These are phyloP conservation scores for Mycena galopus DNA, from an alignment of 768 basidiomycete species.

Conservation along the genomic window DNA sequence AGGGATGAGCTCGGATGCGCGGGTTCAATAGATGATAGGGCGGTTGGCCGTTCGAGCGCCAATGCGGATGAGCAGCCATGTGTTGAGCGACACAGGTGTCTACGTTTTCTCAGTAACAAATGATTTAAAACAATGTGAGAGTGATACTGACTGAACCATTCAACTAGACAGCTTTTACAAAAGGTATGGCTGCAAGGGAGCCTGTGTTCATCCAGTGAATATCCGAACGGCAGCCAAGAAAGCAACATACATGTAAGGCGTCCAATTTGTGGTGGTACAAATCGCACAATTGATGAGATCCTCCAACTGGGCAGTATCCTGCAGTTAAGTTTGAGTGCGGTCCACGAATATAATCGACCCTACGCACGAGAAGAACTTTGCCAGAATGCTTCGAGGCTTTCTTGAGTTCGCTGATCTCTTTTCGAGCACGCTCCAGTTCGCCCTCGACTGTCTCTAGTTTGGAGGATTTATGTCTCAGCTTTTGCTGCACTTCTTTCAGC, in stretches of 20 bases:
- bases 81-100: conserved; percentile 62
- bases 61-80: conserved; percentile 59
- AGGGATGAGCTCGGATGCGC: conserved; percentile 42
- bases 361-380: conserved; percentile 49
- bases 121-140: background rate
- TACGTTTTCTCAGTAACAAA: conserved; percentile 51
- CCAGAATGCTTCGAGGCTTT: conserved; percentile 41
- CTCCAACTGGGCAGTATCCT: conserved; percentile 63
- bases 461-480: conserved; percentile 39
- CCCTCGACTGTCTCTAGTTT: conserved; percentile 43
- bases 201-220: conserved; percentile 47
- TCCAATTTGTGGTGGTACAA: conserved; percentile 74
- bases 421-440: conserved; percentile 37
- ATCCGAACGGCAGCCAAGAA: background rate
- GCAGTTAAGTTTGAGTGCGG: background rate
- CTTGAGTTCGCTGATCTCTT: conserved; percentile 48
- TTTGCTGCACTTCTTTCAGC: conserved; percentile 57
- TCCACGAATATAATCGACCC: background rate
- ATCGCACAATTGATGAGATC: conserved; percentile 74
- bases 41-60: conserved; percentile 49
- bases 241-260: conserved; percentile 69
- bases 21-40: conserved; percentile 39
- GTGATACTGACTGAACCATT: conserved; percentile 56
- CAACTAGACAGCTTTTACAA: conserved; percentile 71
- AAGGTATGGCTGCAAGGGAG: conserved; percentile 81